Percentiles rank a stretch among this genome's conserved stretches.
Conservation (phyloP, 805 yeast genomes). For the Diddensiella santjacobensis region DNA sequence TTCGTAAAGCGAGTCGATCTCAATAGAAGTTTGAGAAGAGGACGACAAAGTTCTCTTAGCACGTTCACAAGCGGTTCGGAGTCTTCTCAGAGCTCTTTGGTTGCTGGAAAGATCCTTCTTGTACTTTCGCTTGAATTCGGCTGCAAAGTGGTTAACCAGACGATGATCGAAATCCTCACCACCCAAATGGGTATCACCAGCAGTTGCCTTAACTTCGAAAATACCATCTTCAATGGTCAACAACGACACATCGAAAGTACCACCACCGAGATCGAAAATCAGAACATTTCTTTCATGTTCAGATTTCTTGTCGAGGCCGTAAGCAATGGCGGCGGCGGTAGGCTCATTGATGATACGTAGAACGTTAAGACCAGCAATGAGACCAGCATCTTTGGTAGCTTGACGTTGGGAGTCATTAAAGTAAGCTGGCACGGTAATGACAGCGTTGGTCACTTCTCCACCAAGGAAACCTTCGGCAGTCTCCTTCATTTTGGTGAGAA, state of each 20-base stretch:
- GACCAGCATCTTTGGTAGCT: conserved; percentile 91
- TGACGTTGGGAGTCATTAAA: conserved; percentile 93
- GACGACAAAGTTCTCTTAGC: conserved; percentile 98
- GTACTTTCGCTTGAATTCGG: conserved; percentile 97
- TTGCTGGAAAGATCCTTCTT: conserved; percentile 88
- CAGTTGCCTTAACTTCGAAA: conserved; percentile 87
- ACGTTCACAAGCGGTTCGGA: conserved; percentile 98
- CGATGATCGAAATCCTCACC: conserved; percentile 98
- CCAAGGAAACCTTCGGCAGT: conserved; percentile 92
- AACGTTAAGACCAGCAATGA: conserved; percentile 84
- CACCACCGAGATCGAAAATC: conserved; percentile 96
- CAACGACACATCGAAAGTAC: conserved; percentile 91
- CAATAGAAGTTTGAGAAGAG: conserved; percentile 90
- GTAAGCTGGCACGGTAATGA: conserved; percentile 89
- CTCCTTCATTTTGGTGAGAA: conserved; percentile 84
- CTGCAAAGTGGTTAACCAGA: conserved; percentile 87
- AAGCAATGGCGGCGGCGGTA: conserved; percentile 97
- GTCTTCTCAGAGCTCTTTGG: conserved; percentile 97
- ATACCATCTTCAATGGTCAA: conserved; percentile 88
- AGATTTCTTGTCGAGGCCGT: conserved; percentile 75
- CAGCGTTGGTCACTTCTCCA: conserved; percentile 78
- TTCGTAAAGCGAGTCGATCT: conserved; percentile 90
- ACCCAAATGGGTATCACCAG: conserved; percentile 96
- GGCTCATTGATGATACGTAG: conserved; percentile 90
- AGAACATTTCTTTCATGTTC: conserved; percentile 84